Evolutionary conservation across 2,329 filamentous ascomycete species (phyloP), one percentile per base, ranked within the genome.

Genomic region (Diaporthe ampelina): DNA sequence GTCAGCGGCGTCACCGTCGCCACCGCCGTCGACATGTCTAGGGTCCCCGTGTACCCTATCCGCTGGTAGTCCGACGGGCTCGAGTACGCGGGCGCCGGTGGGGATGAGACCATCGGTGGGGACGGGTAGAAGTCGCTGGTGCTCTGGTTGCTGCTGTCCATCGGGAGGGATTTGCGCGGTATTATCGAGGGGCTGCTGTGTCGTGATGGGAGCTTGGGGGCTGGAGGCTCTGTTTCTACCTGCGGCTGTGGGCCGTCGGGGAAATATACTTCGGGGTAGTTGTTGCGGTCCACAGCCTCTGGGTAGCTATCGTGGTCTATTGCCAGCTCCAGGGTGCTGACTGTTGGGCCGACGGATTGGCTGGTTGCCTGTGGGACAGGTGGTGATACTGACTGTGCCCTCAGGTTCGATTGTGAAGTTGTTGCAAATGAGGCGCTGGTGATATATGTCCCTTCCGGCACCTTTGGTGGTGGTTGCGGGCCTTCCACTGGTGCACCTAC

Each of bases 1-100:
- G 61, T 45, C 29, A 72, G 29, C 26, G 69, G 69, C n/a, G 69
- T 72, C 45, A 72, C 69, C 32, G 58, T 59, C 19, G 57, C 43
- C 11, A 72, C 32, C 5, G 57, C 69, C 15, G 26, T 59, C 37
- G 57, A 61, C 69, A 72, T 72, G 45, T 54, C 35, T n/a, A 43
- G 45, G 6, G 57, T 72, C 29, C 58, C 69, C 24, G 58, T 5
- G 29, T 72, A 72, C 17, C 69, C 69, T 24, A 61, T 63, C 57
- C 48, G 59, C 19, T 40, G 32, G n/a, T 61, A 63, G 32, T 63
- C 57, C 32, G 32, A 57, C 0, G 69, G 58, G 11, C n/a, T 32
- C n/a, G 69, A 37, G 45, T 40, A 61, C 45, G 67, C 37, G 6
- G 67, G 68, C 2, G 68, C 50, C 19, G 40, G 40, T 13, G 43